Evolutionary conservation across 176 grass and related monocot species (phyloP).

Genomic region (Guadua angustifolia): DNA sequence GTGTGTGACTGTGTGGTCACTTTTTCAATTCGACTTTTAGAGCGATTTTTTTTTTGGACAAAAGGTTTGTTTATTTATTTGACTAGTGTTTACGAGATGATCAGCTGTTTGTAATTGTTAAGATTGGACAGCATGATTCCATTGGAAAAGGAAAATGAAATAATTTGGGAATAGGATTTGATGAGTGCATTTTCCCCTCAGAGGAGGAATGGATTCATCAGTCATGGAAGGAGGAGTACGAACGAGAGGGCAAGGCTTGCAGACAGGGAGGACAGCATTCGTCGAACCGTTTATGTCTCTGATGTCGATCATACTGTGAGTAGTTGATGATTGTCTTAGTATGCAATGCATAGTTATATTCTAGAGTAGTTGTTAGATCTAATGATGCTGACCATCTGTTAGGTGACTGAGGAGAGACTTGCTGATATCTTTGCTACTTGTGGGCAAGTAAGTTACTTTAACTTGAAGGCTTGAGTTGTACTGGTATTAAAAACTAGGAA

Average conservation of each 20-base stretch:
- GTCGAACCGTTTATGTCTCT: slow-evolving; percentile 86
- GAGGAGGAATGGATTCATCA: slow-evolving; percentile 63
- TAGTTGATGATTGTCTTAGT: slow-evolving; percentile 43
- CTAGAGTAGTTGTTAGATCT: slow-evolving; percentile 24
- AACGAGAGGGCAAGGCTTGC: slow-evolving; percentile 63
- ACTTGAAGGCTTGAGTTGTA: slow-evolving; percentile 4
- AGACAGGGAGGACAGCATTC: slow-evolving; percentile 81
- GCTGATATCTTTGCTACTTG: slow-evolving; percentile 90
- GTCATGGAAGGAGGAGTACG: slow-evolving; percentile 58
- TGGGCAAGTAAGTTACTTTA: slow-evolving; percentile 74
- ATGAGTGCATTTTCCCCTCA: slow-evolving; percentile 34
- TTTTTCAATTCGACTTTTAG: not conserved
- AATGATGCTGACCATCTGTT: slow-evolving; percentile 45
- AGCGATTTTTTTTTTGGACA: not conserved
- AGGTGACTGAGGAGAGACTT: slow-evolving; percentile 98
- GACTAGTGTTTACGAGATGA: slow-evolving; percentile 2
- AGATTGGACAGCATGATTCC: not conserved
- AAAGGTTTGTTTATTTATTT: slow-evolving; percentile 16
- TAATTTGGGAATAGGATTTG: not conserved
- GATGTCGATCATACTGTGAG: slow-evolving; percentile 87
- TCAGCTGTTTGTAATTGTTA: slow-evolving; percentile 16
- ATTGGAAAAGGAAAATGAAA: slow-evolving; percentile 14
- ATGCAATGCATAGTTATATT: not conserved
- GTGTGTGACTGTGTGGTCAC: too few relatives aligned
- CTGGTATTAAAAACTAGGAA: not conserved